Conservation (phyloP, 192 early-diverging fungal genomes). For the Coemansia aciculifera region DNA sequence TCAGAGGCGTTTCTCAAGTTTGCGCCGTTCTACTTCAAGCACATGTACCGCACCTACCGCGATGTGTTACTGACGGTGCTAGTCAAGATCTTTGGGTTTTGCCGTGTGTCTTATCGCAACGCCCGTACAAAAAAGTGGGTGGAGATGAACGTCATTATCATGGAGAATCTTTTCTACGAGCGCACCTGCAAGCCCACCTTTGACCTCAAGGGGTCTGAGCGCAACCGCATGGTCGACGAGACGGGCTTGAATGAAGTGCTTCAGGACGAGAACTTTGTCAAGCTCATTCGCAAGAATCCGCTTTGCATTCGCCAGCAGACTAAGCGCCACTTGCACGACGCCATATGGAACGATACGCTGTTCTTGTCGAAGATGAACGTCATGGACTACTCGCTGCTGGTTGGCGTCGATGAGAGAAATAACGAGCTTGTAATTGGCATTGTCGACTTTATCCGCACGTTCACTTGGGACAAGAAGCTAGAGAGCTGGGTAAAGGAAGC, state of each 20-base stretch:
- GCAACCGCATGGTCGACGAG: slow-evolving; percentile 90
- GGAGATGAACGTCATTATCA: slow-evolving; percentile 89
- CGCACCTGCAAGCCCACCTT: slow-evolving; percentile 77
- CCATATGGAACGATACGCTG: slow-evolving; percentile 90
- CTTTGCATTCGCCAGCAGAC: slow-evolving; percentile 90
- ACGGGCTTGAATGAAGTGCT: slow-evolving; percentile 87
- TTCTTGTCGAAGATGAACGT: slow-evolving; percentile 93
- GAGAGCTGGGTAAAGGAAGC: slow-evolving; percentile 98
- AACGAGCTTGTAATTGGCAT: slow-evolving; percentile 96
- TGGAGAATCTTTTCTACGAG: slow-evolving; percentile 93
- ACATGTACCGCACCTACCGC: slow-evolving; percentile 57
- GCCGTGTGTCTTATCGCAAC: slow-evolving; percentile 86
- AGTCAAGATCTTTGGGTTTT: slow-evolving; percentile 92
- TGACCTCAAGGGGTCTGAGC: slow-evolving; percentile 92
- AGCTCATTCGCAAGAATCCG: slow-evolving; percentile 74
- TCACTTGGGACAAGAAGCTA: slow-evolving; percentile 98
- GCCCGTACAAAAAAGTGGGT: slow-evolving; percentile 75
- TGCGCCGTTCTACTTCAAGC: slow-evolving; percentile 89
- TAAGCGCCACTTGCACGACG: slow-evolving; percentile 79
- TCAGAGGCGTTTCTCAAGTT: slow-evolving; percentile 86
- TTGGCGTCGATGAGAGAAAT: slow-evolving; percentile 85
- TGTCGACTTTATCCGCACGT: slow-evolving; percentile 97
- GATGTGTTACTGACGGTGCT: slow-evolving; percentile 72
- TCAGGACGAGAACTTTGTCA: slow-evolving; percentile 90
- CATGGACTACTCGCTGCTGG: slow-evolving; percentile 97